Percentiles rank a stretch among this genome's conserved stretches.
phyloP scores from a whole-genome alignment of 345 rosid species.

The Bretschneidera sinensis region DNA sequence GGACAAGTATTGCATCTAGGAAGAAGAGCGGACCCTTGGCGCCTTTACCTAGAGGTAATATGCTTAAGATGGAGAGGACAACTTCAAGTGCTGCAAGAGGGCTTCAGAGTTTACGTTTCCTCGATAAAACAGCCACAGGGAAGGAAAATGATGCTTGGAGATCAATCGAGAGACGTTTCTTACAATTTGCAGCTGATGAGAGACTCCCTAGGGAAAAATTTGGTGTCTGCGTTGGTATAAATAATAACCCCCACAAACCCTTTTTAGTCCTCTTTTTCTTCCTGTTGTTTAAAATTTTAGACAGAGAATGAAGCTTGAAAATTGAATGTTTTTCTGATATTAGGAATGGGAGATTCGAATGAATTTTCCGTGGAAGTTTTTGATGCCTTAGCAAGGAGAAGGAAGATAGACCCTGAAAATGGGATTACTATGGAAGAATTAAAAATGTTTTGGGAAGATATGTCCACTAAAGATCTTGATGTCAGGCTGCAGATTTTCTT shows the following conservation, averaged over 20 bases:
- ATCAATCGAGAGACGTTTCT: slow-evolving; percentile 69
- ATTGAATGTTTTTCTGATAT: not conserved
- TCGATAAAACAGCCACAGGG: slow-evolving; percentile 69
- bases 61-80: slow-evolving; percentile 42
- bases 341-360: slow-evolving; percentile 87
- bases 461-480: slow-evolving; percentile 73
- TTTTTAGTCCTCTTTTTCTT: not conserved
- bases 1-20: too few species aligned
- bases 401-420: slow-evolving; percentile 34
- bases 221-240: slow-evolving; percentile 70
- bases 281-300: too few species aligned
- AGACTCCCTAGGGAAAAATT: slow-evolving; percentile 60
- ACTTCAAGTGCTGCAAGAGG: slow-evolving; percentile 68
- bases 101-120: slow-evolving; percentile 72
- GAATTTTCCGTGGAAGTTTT: slow-evolving; percentile 80
- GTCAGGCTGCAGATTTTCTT: slow-evolving; percentile 86
- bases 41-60: not conserved
- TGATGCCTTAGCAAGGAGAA: slow-evolving; percentile 75
- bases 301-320: not conserved
- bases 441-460: slow-evolving; percentile 82
- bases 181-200: slow-evolving; percentile 55
- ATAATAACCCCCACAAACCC: not conserved
- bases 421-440: slow-evolving; percentile 69
- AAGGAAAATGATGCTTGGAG: slow-evolving; percentile 80
- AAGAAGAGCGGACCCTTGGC: slow-evolving; percentile 20